These are phyloP conservation scores for Ganoderma resinaceum DNA, from an alignment of 1,284 basidiomycete species.

Conservation along the genomic window DNA sequence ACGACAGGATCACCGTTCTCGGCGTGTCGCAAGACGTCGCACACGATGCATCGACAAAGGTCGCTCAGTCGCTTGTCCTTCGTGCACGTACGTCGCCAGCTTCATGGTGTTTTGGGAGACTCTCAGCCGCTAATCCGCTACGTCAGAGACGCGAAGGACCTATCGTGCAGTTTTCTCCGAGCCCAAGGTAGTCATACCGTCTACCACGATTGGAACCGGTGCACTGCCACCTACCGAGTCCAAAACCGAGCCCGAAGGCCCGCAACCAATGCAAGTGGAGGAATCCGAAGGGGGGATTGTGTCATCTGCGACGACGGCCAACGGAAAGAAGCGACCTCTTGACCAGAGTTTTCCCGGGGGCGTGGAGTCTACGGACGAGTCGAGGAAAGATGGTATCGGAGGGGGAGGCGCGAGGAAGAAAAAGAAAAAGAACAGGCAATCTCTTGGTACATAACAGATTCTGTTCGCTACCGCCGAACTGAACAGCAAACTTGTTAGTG, in stretches of 20 bases:
- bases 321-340: slow-evolving; percentile 31
- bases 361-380: background rate
- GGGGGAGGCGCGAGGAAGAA: slow-evolving; percentile 31
- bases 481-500: background rate
- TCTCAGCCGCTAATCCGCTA: slow-evolving; percentile 4
- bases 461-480: background rate
- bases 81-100: slow-evolving; percentile 68
- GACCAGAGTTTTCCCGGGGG: slow-evolving; percentile 11
- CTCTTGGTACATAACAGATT: background rate
- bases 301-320: slow-evolving; percentile 2
- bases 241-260: background rate
- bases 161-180: slow-evolving; percentile 80
- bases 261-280: background rate
- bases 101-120: background rate
- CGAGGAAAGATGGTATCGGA: slow-evolving; percentile 3
- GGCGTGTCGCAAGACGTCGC: slow-evolving; percentile 72
- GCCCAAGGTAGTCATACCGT: slow-evolving; percentile 66
- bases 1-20: slow-evolving; percentile 60
- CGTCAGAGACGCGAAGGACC: slow-evolving; percentile 58
- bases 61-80: slow-evolving; percentile 69
- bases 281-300: background rate
- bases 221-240: background rate
- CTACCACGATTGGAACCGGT: background rate
- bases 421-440: slow-evolving; percentile 30
- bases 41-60: slow-evolving; percentile 64